Evolutionary conservation across 306 rosid species (phyloP).

Genomic region (Amphicarpaea edgeworthii): DNA sequence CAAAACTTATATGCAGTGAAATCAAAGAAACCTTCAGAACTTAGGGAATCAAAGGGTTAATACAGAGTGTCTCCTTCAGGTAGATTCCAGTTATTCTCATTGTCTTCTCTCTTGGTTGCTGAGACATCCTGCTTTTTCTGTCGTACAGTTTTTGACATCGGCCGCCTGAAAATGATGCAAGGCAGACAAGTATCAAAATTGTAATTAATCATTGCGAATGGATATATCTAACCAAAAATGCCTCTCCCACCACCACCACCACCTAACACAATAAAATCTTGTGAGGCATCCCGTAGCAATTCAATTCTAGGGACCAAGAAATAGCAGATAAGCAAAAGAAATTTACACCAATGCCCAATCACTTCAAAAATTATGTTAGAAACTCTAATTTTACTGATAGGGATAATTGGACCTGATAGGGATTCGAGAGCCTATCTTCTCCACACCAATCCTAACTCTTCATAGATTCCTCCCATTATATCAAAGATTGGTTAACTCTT

Average conservation of each 20-base stretch:
- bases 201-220: background rate
- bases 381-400: too few species aligned
- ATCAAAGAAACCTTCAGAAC: conserved; percentile 36
- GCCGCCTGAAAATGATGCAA: conserved; percentile 42
- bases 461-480: background rate
- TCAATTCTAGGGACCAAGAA: background rate
- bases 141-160: background rate
- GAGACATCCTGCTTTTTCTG: conserved; percentile 36
- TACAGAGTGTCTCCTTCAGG: conserved; percentile 61
- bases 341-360: background rate
- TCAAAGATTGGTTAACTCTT: background rate
- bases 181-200: conserved; percentile 7
- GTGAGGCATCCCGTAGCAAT: background rate
- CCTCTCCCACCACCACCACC: conserved; percentile 4
- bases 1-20: conserved; percentile 45
- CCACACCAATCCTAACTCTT: too few species aligned
- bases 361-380: too few species aligned
- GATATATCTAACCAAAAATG: conserved; percentile 9
- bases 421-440: too few species aligned
- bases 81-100: conserved; percentile 82
- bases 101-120: conserved; percentile 58
- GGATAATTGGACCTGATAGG: too few species aligned
- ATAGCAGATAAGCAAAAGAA: conserved; percentile 4
- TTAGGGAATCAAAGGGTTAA: conserved; percentile 37
- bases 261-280: background rate